Percentiles rank a stretch among this genome's conserved stretches.
Evolutionary conservation across 2,329 filamentous ascomycete species (phyloP).

Genomic region (Neurospora sp.): DNA sequence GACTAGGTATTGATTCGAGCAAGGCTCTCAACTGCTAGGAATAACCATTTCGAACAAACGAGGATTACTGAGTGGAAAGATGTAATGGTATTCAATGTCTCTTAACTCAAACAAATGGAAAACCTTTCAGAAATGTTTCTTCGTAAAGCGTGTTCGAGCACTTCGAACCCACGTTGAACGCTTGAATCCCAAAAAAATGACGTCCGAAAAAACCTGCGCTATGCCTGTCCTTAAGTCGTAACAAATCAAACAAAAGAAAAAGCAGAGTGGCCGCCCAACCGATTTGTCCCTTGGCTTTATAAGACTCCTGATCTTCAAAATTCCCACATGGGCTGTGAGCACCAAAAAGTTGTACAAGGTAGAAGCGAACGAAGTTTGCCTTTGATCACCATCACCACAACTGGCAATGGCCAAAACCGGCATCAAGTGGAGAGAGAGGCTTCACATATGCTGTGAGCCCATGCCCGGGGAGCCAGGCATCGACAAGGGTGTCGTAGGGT

Average conservation of each 20-base stretch:
- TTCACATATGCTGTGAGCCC: slow-evolving; percentile 9
- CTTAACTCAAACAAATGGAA: background rate
- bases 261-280: background rate
- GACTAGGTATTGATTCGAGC: background rate
- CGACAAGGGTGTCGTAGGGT: slow-evolving; percentile 62
- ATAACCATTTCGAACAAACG: background rate
- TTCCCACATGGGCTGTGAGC: background rate
- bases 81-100: background rate
- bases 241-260: background rate
- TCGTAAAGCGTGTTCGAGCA: background rate
- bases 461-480: slow-evolving; percentile 59
- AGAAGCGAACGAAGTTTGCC: background rate
- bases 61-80: background rate
- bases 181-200: background rate
- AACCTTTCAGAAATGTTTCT: background rate
- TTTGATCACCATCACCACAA: background rate
- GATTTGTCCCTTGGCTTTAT: background rate
- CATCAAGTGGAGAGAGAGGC: background rate
- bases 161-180: background rate
- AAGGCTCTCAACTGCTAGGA: background rate
- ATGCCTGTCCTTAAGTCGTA: background rate
- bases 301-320: background rate
- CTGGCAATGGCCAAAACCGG: background rate
- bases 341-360: background rate
- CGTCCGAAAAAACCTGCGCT: background rate